These are phyloP conservation scores for Scleroderma bovista DNA, from an alignment of 768 basidiomycete species.

Conservation along the genomic window DNA sequence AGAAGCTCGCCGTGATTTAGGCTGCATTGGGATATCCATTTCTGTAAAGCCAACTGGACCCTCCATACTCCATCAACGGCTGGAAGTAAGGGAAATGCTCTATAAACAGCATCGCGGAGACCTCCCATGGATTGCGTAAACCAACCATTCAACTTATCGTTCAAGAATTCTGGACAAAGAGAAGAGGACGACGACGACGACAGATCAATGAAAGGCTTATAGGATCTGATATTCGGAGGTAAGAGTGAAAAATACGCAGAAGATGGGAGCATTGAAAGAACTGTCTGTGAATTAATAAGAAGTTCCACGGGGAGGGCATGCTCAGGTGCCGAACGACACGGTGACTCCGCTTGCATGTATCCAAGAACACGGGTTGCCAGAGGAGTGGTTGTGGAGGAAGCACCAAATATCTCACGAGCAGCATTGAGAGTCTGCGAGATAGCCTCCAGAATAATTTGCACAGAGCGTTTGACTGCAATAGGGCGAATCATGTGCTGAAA, in stretches of 20 bases:
- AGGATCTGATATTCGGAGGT: constrained; percentile 62
- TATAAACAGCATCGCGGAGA: constrained; percentile 40
- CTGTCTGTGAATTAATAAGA: constrained; percentile 56
- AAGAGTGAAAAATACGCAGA: constrained; percentile 78
- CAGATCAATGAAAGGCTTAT: constrained; percentile 82
- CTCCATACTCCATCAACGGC: constrained; percentile 67
- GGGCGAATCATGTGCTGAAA: constrained; percentile 28
- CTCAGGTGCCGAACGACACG: constrained; percentile 14
- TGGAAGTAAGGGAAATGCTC: constrained; percentile 58
- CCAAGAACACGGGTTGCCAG: constrained; percentile 54
- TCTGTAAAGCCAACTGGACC: constrained; percentile 47
- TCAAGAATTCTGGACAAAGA: constrained; percentile 39
- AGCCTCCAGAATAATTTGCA: constrained; percentile 46
- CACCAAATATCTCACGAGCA: constrained; percentile 53
- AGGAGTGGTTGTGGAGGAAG: constrained; percentile 31
- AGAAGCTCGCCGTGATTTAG: constrained; percentile 45
- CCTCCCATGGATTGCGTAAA: constrained; percentile 46
- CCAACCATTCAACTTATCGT: constrained; percentile 55
- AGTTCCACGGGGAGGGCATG: constrained; percentile 44
- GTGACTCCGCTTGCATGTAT: constrained; percentile 53
- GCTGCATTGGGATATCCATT: constrained; percentile 39
- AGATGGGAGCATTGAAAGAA: constrained; percentile 73
- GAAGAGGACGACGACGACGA: constrained; percentile 50
- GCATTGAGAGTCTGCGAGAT: constrained; percentile 55
- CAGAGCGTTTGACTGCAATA: constrained; percentile 49